These are phyloP conservation scores for Linum usitatissimum DNA, from an alignment of 345 rosid genomes.

Conservation along the genomic window DNA sequence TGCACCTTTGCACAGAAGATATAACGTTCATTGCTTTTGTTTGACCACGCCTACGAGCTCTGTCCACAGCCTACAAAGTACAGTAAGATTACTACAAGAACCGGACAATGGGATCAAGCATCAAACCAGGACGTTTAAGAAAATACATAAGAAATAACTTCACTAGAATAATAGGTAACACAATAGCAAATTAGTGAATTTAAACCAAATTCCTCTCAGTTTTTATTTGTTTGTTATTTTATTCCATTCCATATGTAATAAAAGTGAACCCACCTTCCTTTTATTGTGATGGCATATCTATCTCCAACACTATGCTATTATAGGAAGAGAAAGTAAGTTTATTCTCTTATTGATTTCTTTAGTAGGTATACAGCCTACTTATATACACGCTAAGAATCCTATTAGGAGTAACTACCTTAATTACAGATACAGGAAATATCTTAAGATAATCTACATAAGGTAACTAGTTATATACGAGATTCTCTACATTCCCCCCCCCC, in stretches of 20 bases:
- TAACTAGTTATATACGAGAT: too few species aligned
- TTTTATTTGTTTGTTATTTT: too few species aligned
- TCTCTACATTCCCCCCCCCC: too few species aligned
- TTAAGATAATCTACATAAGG: too few species aligned
- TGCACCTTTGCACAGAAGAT: conserved; percentile 80
- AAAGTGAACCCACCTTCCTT: not conserved
- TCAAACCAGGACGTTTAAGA: conserved; percentile 1
- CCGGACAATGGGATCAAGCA: conserved; percentile 10
- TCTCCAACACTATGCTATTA: not conserved
- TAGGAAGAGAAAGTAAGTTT: too few species aligned
- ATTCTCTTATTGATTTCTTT: too few species aligned
- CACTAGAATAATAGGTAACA: not conserved
- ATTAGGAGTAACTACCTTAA: too few species aligned
- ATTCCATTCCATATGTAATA: not conserved
- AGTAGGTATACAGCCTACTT: too few species aligned
- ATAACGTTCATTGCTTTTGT: conserved; percentile 74
- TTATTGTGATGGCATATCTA: not conserved
- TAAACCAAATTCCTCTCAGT: not conserved
- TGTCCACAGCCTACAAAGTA: conserved; percentile 75
- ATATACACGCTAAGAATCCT: too few species aligned
- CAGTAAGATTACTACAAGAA: conserved; percentile 2
- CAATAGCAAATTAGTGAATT: not conserved
- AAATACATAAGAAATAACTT: not conserved
- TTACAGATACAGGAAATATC: too few species aligned
- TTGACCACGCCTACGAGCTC: conserved; percentile 94